Conservation (phyloP, 2,329 filamentous ascomycete species). For the Epichloe coenophiala region DNA sequence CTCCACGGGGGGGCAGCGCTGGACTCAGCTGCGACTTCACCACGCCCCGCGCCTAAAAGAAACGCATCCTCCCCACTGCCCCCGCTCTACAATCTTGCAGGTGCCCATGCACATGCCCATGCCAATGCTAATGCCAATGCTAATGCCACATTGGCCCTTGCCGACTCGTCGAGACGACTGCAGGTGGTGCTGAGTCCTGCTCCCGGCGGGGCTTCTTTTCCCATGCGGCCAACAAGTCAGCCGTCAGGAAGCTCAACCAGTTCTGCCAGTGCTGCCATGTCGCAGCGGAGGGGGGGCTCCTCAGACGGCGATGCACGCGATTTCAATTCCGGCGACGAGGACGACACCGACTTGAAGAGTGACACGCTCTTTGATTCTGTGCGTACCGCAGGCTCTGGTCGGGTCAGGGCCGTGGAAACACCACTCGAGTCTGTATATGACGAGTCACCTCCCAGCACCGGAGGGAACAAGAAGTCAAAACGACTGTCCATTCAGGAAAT, state of each 20-base stretch:
- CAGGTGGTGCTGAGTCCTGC: slow-evolving; percentile 26
- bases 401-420: slow-evolving; percentile 52
- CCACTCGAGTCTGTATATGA: slow-evolving; percentile 72
- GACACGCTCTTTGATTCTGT: slow-evolving; percentile 68
- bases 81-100: slow-evolving; percentile 35
- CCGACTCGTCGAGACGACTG: slow-evolving; percentile 32
- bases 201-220: slow-evolving; percentile 22
- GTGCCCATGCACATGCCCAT: slow-evolving; percentile 28
- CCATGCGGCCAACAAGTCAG: slow-evolving; percentile 26
- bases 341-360: slow-evolving; percentile 66
- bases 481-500: slow-evolving; percentile 47
- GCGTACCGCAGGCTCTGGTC: slow-evolving; percentile 55
- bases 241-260: slow-evolving; percentile 29
- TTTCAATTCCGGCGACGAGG: slow-evolving; percentile 56
- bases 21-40: slow-evolving; percentile 9
- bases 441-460: slow-evolving; percentile 54
- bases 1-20: slow-evolving; percentile 8
- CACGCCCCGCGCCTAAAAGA: slow-evolving; percentile 22
- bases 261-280: slow-evolving; percentile 25
- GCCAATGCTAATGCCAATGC: too few species aligned
- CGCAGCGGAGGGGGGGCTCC: slow-evolving; percentile 33
- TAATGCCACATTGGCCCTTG: slow-evolving; percentile 26
- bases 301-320: slow-evolving; percentile 56
- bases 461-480: slow-evolving; percentile 38
- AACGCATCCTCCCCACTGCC: slow-evolving; percentile 43